A percentile compares a stretch with the other conserved stretches of the same genome.
phyloP scores from a whole-genome alignment of 2,329 filamentous ascomycete genomes.

The Venturia aucupariae region DNA sequence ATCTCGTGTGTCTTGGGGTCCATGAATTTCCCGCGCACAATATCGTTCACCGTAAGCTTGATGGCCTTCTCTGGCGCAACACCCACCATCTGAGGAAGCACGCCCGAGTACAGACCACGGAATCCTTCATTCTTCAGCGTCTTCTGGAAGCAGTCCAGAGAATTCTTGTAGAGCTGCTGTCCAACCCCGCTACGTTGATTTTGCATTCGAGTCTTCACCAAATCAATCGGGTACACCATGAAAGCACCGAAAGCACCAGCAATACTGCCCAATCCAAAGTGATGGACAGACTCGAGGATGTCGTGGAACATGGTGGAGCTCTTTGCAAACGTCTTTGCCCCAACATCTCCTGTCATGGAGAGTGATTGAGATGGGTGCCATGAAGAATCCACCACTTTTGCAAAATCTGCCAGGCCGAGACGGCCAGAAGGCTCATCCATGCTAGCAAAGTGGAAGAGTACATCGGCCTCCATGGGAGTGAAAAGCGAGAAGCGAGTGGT shows the following conservation, averaged over 20 bases:
- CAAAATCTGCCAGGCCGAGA: constrained; percentile 74
- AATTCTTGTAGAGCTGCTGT: constrained; percentile 92
- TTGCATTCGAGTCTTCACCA: constrained; percentile 97
- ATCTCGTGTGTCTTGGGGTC: constrained; percentile 68
- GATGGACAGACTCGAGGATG: constrained; percentile 70
- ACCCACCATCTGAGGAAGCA: constrained; percentile 88
- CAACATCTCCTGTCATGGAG: constrained; percentile 33
- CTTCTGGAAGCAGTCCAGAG: constrained; percentile 87
- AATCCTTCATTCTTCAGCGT: constrained; percentile 89
- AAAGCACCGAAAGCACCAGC: constrained; percentile 97
- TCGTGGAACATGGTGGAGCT: constrained; percentile 52
- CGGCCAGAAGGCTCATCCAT: constrained; percentile 82
- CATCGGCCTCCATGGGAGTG: constrained; percentile 97
- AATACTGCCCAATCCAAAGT: constrained; percentile 80
- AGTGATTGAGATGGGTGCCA: constrained; percentile 59
- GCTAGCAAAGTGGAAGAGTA: constrained; percentile 95
- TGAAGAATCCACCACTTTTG: constrained; percentile 87
- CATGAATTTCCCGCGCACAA: constrained; percentile 69
- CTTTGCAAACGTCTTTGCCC: constrained; percentile 45
- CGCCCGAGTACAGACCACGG: constrained; percentile 83
- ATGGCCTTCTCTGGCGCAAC: constrained; percentile 99
- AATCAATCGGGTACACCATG: constrained; percentile 98
- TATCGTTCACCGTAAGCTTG: constrained; percentile 95
- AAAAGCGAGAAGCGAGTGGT: constrained; percentile 92
- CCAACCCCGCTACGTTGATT: constrained; percentile 86